Conservation (phyloP, 139 green algal species). For the Closterium sp. region DNA sequence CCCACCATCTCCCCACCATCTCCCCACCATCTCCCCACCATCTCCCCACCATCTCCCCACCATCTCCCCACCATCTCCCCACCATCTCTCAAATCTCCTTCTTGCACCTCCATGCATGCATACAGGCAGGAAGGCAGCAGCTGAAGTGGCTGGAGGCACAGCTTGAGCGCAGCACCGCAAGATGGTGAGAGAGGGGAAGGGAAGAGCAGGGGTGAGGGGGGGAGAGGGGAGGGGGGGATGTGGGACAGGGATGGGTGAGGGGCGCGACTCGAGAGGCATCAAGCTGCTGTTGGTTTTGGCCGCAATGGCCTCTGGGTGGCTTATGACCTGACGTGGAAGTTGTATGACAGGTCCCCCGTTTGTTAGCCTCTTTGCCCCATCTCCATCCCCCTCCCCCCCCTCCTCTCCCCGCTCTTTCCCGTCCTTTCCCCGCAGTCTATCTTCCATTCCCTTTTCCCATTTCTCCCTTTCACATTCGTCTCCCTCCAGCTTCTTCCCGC, state of each 20-base stretch:
- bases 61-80: too few relatives aligned
- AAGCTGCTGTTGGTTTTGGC: too few relatives aligned
- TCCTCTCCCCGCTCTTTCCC: not conserved
- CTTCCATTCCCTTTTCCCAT: too few relatives aligned
- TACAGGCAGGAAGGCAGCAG: slow-evolving; percentile 31
- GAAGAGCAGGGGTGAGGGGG: not conserved
- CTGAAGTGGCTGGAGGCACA: slow-evolving; percentile 42
- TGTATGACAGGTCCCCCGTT: too few relatives aligned
- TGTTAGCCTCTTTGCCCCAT: too few relatives aligned
- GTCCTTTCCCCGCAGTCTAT: not conserved
- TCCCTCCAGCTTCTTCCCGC: not conserved
- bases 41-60: not conserved
- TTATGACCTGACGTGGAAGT: too few relatives aligned
- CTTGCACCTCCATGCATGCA: not conserved
- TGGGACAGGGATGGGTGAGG: not conserved
- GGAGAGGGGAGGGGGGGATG: too few relatives aligned
- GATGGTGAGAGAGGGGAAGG: slow-evolving; percentile 15
- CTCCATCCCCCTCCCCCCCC: too few relatives aligned
- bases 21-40: not conserved
- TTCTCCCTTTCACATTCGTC: not conserved
- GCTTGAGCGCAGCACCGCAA: slow-evolving; percentile 25
- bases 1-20: not conserved
- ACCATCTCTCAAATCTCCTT: not conserved
- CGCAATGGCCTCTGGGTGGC: too few relatives aligned
- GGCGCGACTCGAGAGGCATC: too few relatives aligned